These are phyloP conservation scores for Verbascum thapsus DNA, from an alignment of 257 asterid genomes.

Conservation along the genomic window DNA sequence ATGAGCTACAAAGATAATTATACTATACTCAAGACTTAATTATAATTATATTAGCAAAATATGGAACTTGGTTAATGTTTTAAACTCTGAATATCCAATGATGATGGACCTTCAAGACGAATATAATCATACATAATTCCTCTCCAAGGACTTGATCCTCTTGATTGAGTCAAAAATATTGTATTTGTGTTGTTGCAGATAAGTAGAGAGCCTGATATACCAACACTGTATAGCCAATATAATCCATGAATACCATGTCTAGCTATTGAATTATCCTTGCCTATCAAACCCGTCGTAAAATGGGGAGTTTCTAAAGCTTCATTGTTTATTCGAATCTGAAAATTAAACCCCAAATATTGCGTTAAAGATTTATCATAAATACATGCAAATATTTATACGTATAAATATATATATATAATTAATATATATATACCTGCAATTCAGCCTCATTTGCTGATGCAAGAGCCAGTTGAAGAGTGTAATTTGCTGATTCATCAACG, in stretches of 20 bases:
- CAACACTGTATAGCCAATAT: conserved; percentile 54
- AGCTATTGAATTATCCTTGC: conserved; percentile 78
- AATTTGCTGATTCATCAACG: conserved; percentile 38
- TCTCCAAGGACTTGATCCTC: conserved; percentile 50
- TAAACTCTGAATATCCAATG: conserved; percentile 20
- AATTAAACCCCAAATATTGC: not conserved
- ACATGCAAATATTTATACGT: not conserved
- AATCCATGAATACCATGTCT: conserved; percentile 89
- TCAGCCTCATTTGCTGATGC: conserved; percentile 81
- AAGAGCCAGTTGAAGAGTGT: conserved; percentile 67
- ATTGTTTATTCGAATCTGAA: conserved; percentile 56
- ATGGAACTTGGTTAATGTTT: not conserved
- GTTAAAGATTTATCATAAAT: not conserved
- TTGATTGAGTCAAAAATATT: conserved; percentile 57
- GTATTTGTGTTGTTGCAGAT: conserved; percentile 36
- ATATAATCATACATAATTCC: conserved; percentile 84
- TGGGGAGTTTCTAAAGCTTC: conserved; percentile 31
- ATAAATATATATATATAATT: too few relatives aligned
- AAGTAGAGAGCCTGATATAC: conserved; percentile 46
- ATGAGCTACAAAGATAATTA: too few relatives aligned
- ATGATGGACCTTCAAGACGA: conserved; percentile 66
- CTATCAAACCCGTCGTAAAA: conserved; percentile 61
- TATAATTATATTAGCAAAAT: too few relatives aligned
- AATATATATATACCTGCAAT: conserved; percentile 56
- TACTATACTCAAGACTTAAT: too few relatives aligned